Conservation (phyloP, 2,329 filamentous ascomycete species). For the Claviceps monticola region DNA sequence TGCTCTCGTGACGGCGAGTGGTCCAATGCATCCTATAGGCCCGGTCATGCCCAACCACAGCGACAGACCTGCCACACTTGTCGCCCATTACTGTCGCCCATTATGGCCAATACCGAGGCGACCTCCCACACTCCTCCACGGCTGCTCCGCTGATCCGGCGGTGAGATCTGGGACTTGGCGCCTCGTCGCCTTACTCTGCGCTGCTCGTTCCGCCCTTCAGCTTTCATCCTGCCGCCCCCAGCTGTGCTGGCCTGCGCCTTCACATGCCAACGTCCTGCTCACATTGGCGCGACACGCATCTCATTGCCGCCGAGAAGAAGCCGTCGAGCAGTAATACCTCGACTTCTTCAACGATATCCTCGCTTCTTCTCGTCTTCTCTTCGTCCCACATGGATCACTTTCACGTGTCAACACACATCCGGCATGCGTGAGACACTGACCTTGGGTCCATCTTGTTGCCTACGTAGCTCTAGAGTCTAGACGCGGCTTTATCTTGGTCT, state of each 20-base stretch:
- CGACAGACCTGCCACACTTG: neutral
- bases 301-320: neutral
- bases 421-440: neutral
- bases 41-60: neutral
- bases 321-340: too few species aligned
- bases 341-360: too few species aligned
- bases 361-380: too few species aligned
- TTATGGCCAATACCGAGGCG: slow-evolving; percentile 3
- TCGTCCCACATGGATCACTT: too few species aligned
- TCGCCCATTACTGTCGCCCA: neutral
- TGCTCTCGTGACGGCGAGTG: neutral
- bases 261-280: neutral
- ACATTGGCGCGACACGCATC: neutral
- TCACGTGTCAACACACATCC: too few species aligned
- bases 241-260: slow-evolving; percentile 1
- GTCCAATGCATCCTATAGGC: neutral
- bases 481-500: neutral
- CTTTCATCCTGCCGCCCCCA: neutral
- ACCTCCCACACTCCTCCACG: neutral
- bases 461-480: neutral
- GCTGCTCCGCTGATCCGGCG: neutral
- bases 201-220: neutral
- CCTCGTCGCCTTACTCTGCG: neutral
- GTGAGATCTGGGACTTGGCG: neutral
- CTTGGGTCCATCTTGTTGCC: neutral